Conservation (phyloP, 306 rosid genomes). For the Sphenostylis stenocarpa region DNA sequence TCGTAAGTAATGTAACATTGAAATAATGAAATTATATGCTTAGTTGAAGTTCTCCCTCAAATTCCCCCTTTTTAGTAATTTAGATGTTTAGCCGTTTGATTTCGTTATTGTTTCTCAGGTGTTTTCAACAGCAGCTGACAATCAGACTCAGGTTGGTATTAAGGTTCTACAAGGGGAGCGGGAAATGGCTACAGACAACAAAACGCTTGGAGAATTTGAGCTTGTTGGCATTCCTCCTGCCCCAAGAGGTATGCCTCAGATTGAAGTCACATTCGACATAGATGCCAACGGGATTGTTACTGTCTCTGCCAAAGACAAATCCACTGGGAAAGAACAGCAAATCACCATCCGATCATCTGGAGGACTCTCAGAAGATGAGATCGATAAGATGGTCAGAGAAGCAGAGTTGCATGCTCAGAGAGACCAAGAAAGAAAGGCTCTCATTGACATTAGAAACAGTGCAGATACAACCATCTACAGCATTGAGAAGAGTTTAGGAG, state of each 20-base stretch:
- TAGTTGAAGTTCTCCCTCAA: background rate
- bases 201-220: conserved; percentile 84
- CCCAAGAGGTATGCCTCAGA: conserved; percentile 88
- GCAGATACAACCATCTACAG: conserved; percentile 85
- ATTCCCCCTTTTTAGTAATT: too few relatives aligned
- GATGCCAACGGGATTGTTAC: conserved; percentile 91
- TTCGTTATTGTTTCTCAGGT: conserved; percentile 43
- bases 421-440: conserved; percentile 79
- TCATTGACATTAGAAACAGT: conserved; percentile 73
- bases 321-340: conserved; percentile 83
- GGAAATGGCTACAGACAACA: conserved; percentile 93
- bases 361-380: conserved; percentile 78
- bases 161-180: conserved; percentile 96
- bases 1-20: background rate
- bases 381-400: conserved; percentile 81
- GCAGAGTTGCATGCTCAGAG: conserved; percentile 85
- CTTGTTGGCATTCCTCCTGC: conserved; percentile 91
- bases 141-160: conserved; percentile 91
- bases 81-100: background rate
- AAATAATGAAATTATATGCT: background rate
- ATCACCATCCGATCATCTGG: conserved; percentile 85
- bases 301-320: conserved; percentile 88
- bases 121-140: conserved; percentile 91
- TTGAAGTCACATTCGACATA: conserved; percentile 83
- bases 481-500: conserved; percentile 76